Percentiles rank a stretch among this genome's conserved stretches.
Evolutionary conservation across 2,329 filamentous ascomycete genomes (phyloP).

Genomic region (Colletotrichum liaoningense): DNA sequence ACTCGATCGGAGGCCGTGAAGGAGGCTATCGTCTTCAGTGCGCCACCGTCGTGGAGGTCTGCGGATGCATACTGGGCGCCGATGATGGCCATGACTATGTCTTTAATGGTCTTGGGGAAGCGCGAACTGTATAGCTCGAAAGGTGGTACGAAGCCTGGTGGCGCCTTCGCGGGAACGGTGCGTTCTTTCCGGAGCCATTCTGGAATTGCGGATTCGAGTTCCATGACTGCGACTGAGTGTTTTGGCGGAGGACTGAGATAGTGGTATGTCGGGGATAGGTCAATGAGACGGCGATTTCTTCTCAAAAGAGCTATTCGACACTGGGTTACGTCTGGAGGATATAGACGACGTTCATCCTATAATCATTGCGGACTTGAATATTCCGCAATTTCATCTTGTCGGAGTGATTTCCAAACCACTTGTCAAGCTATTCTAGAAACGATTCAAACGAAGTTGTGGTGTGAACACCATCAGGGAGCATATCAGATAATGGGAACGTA

Average conservation of each 20-base stretch:
- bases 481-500: not conserved
- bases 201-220: slow-evolving; percentile 10
- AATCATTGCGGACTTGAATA: not conserved
- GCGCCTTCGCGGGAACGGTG: not conserved
- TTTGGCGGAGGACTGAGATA: no score
- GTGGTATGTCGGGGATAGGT: no score
- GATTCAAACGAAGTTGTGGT: not conserved
- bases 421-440: not conserved
- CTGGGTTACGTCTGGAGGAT: not conserved
- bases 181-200: not conserved
- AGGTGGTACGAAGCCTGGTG: slow-evolving; percentile 16
- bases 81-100: slow-evolving; percentile 33
- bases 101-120: slow-evolving; percentile 27
- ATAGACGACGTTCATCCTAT: not conserved
- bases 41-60: not conserved
- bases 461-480: not conserved
- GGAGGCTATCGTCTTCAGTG: slow-evolving; percentile 12
- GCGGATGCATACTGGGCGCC: slow-evolving; percentile 26
- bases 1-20: not conserved
- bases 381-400: not conserved
- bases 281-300: no score
- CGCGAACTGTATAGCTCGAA: slow-evolving; percentile 30
- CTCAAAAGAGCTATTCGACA: no score
- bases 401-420: not conserved
- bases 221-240: not conserved